Evolutionary conservation across 495 filamentous ascomycete genomes (phyloP), one percentile per base, ranked within the genome.

Genomic region (Oleoguttula mirabilis): DNA sequence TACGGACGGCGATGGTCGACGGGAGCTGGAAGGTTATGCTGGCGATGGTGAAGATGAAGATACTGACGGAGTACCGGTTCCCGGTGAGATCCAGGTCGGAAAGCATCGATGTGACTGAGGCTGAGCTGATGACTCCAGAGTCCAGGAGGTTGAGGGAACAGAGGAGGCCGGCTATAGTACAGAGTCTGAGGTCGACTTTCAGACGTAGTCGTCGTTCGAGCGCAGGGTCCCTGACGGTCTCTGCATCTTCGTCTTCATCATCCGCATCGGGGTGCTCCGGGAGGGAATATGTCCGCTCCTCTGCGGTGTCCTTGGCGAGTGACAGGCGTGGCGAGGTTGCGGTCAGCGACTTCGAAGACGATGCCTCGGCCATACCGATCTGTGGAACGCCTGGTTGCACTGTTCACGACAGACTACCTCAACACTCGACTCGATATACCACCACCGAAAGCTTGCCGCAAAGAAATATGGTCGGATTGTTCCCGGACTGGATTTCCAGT

Each of bases 11-110:
- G 16, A 85, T 63, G 2, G 81, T 87, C 21, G 75, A 77, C 0
- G 82, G 82, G 12, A 88, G 64, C 55, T 88, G 82, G 52, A 82
- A 85, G 17, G 70, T 68, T 32, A 88, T 80, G 55, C 74, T 79
- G 10, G 78, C 69, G 43, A 85, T 69, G 21, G 82, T 85, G 63
- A 84, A 85, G 55, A 85, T 82, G 59, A 88, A 80, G 39, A 88
- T 86, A 20, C 77, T 68, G 12, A 85, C 71, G 7, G 75, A 80
- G 58, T 80, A 82, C 15, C 75, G 68, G 15, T 74, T 75, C 10
- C 77, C 78, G 23, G 72, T 67, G 22, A 86, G 65, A 8, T 70
- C 69, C 23, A 85, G 65, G 55, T 86, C 80, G 3, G 56, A 37
- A 21, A 77, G 63, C 76, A 85, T 80, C n/a, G 70, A 78, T 0